Conservation (phyloP, 2,329 filamentous ascomycete genomes). For the Sarocladium brachiariae region DNA sequence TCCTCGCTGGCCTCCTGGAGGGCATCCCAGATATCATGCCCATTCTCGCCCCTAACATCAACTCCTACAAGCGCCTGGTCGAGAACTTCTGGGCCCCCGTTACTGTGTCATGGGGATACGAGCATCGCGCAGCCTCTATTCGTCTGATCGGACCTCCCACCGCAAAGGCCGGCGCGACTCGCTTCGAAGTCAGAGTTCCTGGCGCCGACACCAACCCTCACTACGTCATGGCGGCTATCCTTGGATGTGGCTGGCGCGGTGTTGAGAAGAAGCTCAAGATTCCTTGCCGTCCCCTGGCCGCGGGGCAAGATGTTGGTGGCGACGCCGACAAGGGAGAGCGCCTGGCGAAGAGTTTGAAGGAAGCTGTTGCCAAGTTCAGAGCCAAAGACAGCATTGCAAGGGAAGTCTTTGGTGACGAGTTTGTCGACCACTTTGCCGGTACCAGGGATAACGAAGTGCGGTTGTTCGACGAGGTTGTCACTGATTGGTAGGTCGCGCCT, state of each 20-base stretch:
- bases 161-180: constrained; percentile 73
- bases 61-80: constrained; percentile 95
- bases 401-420: constrained; percentile 88
- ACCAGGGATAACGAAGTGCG: constrained; percentile 87
- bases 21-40: constrained; percentile 96
- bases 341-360: constrained; percentile 76
- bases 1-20: constrained; percentile 82
- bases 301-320: constrained; percentile 75
- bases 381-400: constrained; percentile 77
- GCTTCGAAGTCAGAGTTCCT: constrained; percentile 87
- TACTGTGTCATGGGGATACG: constrained; percentile 92
- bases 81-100: constrained; percentile 99
- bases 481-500: constrained; percentile 60
- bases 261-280: constrained; percentile 89
- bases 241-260: constrained; percentile 84
- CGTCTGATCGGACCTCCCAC: constrained; percentile 85
- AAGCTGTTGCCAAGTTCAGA: constrained; percentile 75
- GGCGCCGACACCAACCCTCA: constrained; percentile 93
- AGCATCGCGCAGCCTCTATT: constrained; percentile 89
- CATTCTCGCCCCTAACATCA: constrained; percentile 85
- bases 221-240: constrained; percentile 76
- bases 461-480: constrained; percentile 92
- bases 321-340: constrained; percentile 54
- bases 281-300: constrained; percentile 72
- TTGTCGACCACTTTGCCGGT: constrained; percentile 92